Base-by-base conservation (phyloP, 768 basidiomycete species). In the Kwoniella dejecticola region DNA sequence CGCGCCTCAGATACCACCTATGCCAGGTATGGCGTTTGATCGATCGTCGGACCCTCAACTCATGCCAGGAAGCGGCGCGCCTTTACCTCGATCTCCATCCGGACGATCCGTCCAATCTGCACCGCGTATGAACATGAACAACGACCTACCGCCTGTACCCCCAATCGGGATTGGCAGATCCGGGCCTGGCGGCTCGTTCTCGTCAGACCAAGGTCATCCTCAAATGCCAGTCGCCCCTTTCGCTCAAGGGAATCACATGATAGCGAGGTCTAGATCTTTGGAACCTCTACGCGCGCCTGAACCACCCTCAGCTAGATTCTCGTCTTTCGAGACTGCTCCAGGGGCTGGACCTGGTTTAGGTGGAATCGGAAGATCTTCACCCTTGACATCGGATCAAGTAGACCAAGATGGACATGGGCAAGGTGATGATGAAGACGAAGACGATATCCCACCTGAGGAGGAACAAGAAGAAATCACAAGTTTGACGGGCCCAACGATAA, bases 401-500 rank as follows among this genome's bases (percentile, higher is more conserved):
- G 27, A 30, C 29, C n/a, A n/a, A n/a, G 21, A 26, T 46, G 41
- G 24, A 1, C 41, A 47, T 2, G 40, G 57, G 5, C 62, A 69
- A 36, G 68, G 62, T n/a, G 71, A 78, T 40, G 72, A 78, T 41
- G 48, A 31, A 31, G 48, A 50, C 30, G 23, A 47, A 47, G 24
- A 47, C 26, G 45, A 47, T 47, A 44, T 92, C 1, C 33, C 33
- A 36, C 41, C 11, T 11, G 19, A 42, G 19, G 12, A 42, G 19
- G 82, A 84, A 3, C 68, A 70, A 54, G 84, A 88, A 68, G 80
- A 79, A 12, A 80, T 81, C 1, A 80, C 80, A 27, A 75, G 83
- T 7, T 75, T 80, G 3, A 76, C 83, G 8, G 91, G 88, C 3
- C 90, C 92, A 1, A 84, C 90, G 4, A 82, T 85, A 11, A 82